Percentiles rank a stretch among this genome's conserved stretches.
phyloP scores from a whole-genome alignment of 1,139 yeast species.

The Yamadazyma aaseri region DNA sequence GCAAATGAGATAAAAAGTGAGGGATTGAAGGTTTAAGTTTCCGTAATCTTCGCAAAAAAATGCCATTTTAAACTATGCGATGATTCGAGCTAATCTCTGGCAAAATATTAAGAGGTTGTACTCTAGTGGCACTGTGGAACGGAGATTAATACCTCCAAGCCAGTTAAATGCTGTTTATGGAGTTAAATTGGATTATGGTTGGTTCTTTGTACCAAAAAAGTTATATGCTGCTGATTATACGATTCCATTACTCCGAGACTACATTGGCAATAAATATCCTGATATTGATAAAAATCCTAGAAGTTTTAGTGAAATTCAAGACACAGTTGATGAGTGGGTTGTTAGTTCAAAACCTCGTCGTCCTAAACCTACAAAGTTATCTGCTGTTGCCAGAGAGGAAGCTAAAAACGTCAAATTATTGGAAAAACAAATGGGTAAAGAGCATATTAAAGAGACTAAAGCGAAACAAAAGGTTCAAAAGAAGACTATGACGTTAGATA shows the following conservation, averaged over 20 bases:
- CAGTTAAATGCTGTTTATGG: constrained; percentile 21
- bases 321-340: constrained; percentile 27
- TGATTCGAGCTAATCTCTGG: no score
- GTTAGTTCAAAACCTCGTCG: constrained; percentile 11
- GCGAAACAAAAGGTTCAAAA: constrained; percentile 4
- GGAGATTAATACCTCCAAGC: not conserved
- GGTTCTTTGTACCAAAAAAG: constrained; percentile 32
- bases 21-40: no score
- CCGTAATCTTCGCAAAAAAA: no score
- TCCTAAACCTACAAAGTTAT: constrained; percentile 22
- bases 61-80: no score
- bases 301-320: constrained; percentile 16
- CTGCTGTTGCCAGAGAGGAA: constrained; percentile 18
- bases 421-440: constrained; percentile 18
- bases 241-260: constrained; percentile 10
- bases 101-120: no score
- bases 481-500: not conserved
- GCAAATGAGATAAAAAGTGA: no score
- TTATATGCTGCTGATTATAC: constrained; percentile 34
- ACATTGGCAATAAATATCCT: constrained; percentile 12
- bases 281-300: constrained; percentile 9
- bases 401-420: constrained; percentile 22
- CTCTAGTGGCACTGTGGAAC: no score
- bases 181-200: constrained; percentile 27
- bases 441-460: constrained; percentile 1